Percentiles rank a stretch among this genome's conserved stretches.
phyloP scores from a whole-genome alignment of 2,329 filamentous ascomycete genomes.

The Polychaeton citri region DNA sequence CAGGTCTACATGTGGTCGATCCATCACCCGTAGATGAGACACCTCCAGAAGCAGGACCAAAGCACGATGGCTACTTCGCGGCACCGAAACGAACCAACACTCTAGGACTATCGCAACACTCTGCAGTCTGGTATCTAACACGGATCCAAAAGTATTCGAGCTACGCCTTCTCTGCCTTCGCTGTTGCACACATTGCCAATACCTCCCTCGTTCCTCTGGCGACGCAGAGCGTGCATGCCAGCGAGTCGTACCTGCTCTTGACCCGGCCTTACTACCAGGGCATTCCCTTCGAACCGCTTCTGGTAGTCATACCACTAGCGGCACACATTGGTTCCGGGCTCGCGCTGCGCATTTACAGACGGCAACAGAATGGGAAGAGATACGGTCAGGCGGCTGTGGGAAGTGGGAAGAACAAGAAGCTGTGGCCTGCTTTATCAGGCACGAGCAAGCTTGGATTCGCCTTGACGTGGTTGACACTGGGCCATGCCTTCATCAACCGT shows the following conservation, averaged over 20 bases:
- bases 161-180: slow-evolving; percentile 69
- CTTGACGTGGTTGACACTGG: slow-evolving; percentile 50
- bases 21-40: slow-evolving; percentile 63
- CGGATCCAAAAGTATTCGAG: slow-evolving; percentile 80
- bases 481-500: slow-evolving; percentile 66
- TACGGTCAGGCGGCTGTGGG: slow-evolving; percentile 58
- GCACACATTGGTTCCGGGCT: slow-evolving; percentile 68
- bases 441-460: slow-evolving; percentile 62
- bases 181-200: slow-evolving; percentile 64
- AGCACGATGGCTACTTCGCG: slow-evolving; percentile 37
- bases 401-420: slow-evolving; percentile 29
- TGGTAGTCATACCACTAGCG: slow-evolving; percentile 61
- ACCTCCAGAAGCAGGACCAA: slow-evolving; percentile 27
- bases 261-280: slow-evolving; percentile 89
- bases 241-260: slow-evolving; percentile 78
- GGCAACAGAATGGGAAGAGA: slow-evolving; percentile 54
- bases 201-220: slow-evolving; percentile 68
- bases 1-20: slow-evolving; percentile 57
- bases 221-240: slow-evolving; percentile 57
- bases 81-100: slow-evolving; percentile 22
- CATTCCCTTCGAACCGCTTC: slow-evolving; percentile 60
- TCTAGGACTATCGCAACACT: slow-evolving; percentile 51
- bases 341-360: slow-evolving; percentile 60
- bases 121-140: slow-evolving; percentile 61
- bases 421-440: slow-evolving; percentile 59